A percentile compares a stretch with the other conserved stretches of the same genome.
Evolutionary conservation across 2,329 filamentous ascomycete genomes (phyloP).

Genomic region (Akanthomyces uredinophilus): DNA sequence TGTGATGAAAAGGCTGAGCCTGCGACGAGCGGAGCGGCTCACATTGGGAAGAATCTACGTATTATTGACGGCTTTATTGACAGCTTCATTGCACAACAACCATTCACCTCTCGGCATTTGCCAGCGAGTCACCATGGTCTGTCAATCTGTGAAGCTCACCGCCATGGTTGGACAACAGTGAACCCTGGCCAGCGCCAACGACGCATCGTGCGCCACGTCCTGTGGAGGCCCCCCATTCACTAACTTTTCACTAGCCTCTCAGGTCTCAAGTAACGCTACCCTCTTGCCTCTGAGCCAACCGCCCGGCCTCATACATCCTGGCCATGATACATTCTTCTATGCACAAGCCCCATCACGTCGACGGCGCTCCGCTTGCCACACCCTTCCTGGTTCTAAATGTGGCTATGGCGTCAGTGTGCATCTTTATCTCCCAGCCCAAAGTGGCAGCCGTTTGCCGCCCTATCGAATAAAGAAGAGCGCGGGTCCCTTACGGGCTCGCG

Average conservation of each 20-base stretch:
- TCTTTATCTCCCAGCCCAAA: slow-evolving; percentile 14
- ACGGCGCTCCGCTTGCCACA: slow-evolving; percentile 2
- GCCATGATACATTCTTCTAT: background rate
- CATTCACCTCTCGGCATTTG: background rate
- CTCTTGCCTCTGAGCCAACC: slow-evolving; percentile 1
- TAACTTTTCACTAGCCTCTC: background rate
- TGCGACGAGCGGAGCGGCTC: background rate
- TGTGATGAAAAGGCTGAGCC: background rate
- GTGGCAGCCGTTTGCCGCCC: background rate
- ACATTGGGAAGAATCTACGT: background rate
- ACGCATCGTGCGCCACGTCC: background rate
- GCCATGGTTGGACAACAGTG: background rate
- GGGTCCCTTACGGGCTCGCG: background rate
- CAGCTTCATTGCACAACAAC: background rate
- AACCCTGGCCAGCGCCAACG: background rate
- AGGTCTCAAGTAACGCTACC: background rate
- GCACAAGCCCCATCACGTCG: background rate
- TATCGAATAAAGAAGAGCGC: slow-evolving; percentile 10
- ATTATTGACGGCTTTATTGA: background rate
- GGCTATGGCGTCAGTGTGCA: slow-evolving; percentile 24
- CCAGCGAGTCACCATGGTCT: background rate
- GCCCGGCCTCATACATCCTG: background rate
- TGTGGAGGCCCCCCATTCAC: background rate
- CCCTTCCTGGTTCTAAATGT: background rate
- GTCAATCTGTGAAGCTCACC: background rate